phyloP scores from a whole-genome alignment of 768 basidiomycete species.

The Panaeolus cyanescens region DNA sequence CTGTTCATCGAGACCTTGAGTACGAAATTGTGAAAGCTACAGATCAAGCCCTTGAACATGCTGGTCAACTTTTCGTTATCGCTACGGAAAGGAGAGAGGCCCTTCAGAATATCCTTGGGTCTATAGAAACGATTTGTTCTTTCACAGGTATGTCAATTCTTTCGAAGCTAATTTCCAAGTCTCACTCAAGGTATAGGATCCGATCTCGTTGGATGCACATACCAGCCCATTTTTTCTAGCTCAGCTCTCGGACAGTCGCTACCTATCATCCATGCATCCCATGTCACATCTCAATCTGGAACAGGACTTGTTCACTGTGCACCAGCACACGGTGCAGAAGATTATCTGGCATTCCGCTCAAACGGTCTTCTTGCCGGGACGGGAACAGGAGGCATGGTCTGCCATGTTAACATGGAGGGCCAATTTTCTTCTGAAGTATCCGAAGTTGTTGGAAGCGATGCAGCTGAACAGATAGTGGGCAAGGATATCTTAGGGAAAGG shows the following conservation, averaged over 20 bases:
- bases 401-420: slow-evolving; percentile 83
- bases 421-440: slow-evolving; percentile 63
- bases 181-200: slow-evolving; percentile 31
- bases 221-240: slow-evolving; percentile 61
- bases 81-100: slow-evolving; percentile 52
- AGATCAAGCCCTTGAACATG: slow-evolving; percentile 6
- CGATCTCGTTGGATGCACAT: slow-evolving; percentile 60
- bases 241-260: slow-evolving; percentile 25
- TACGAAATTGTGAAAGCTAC: slow-evolving; percentile 53
- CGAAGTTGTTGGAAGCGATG: slow-evolving; percentile 55
- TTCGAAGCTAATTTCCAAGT: background rate
- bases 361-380: slow-evolving; percentile 46
- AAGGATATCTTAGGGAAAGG: slow-evolving; percentile 77
- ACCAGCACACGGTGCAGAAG: slow-evolving; percentile 92
- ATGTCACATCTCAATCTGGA: slow-evolving; percentile 87
- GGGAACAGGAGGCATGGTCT: slow-evolving; percentile 52
- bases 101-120: slow-evolving; percentile 36
- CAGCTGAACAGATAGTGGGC: slow-evolving; percentile 54
- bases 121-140: slow-evolving; percentile 34
- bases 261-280: slow-evolving; percentile 64
- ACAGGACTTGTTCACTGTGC: slow-evolving; percentile 96
- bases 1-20: slow-evolving; percentile 71
- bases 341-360: slow-evolving; percentile 77
- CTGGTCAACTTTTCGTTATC: slow-evolving; percentile 40
- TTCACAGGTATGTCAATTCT: slow-evolving; percentile 36